Conservation (phyloP, 1,139 yeast species). For the Protomyces macrosporus region DNA sequence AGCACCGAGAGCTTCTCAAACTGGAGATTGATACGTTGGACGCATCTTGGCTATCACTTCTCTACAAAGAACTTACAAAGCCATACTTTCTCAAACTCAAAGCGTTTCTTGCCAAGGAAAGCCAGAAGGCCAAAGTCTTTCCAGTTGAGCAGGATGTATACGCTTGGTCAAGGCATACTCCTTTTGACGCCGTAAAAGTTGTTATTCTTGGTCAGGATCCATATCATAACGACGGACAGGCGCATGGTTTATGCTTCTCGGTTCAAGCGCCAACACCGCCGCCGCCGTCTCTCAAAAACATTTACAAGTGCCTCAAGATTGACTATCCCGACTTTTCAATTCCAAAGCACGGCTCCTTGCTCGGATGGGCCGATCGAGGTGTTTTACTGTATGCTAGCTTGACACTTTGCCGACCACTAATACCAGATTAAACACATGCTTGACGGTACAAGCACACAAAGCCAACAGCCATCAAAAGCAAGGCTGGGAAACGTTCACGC, state of each 20-base stretch:
- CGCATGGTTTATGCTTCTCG: slow-evolving; percentile 93
- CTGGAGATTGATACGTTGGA: slow-evolving; percentile 69
- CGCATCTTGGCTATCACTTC: slow-evolving; percentile 66
- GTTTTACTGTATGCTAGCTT: slow-evolving; percentile 51
- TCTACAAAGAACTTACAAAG: slow-evolving; percentile 69
- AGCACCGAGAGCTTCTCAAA: slow-evolving; percentile 9
- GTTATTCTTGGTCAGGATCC: slow-evolving; percentile 94
- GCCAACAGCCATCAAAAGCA: slow-evolving; percentile 86
- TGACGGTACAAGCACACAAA: slow-evolving; percentile 88
- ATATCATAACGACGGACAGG: slow-evolving; percentile 85
- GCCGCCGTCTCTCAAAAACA: slow-evolving; percentile 87
- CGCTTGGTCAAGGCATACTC: slow-evolving; percentile 88
- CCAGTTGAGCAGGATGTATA: slow-evolving; percentile 76
- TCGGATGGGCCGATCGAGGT: slow-evolving; percentile 84
- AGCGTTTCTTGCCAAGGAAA: slow-evolving; percentile 47
- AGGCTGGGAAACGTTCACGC: slow-evolving; percentile 95
- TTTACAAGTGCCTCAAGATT: slow-evolving; percentile 66
- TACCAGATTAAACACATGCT: slow-evolving; percentile 60
- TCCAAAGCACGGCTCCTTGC: slow-evolving; percentile 45
- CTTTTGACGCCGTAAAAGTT: slow-evolving; percentile 66
- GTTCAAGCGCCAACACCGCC: slow-evolving; percentile 76
- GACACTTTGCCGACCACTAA: background rate
- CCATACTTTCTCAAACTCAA: slow-evolving; percentile 80
- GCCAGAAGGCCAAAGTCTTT: slow-evolving; percentile 49
- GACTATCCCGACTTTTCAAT: slow-evolving; percentile 66